Base-by-base conservation (phyloP, 2,329 filamentous ascomycete genomes). In the Dothidotthia symphoricarpi region DNA sequence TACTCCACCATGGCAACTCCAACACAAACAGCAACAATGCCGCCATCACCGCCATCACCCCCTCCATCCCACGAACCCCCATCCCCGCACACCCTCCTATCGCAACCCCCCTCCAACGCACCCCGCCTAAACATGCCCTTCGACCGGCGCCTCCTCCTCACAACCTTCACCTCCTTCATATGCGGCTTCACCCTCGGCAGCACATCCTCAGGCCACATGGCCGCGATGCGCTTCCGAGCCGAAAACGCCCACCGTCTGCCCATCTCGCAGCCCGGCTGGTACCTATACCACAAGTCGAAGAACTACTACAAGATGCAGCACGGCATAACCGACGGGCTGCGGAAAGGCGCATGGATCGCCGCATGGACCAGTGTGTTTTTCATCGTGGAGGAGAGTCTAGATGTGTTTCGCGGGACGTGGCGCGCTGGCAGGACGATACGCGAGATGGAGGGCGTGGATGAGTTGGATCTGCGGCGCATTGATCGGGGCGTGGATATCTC, bases 241-340 rank as follows among this genome's bases (percentile, higher is more conserved):
- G 93, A 98, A 69, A 95, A 98, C 63, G 89, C 93, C 1, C 93
- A 98, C 74, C 86, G 91, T 51, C 81, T 96, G 46, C 93, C 93
- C 14, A 82, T 80, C 3, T 83, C 83, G 1, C 83, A 87, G 16
- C 81, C 83, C 2, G 91, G 89, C 13, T 98, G 93, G 93, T 98
- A 91, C 64, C 79, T 97, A n/a, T 98, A 98, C 68, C 91, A 97
- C 74, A 96, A 96, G 70, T 88, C 82, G 63, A 97, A 97, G 69
- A 97, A 95, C 69, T 97, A 98, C 71, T 82, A 88, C 57, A 78
- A 85, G 34, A 83, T 87, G 56, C 77, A 85, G 15, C 86, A 85
- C 5, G 91, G 86, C 1, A 72, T 94, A 13, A 80, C 80, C 35
- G 88, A 95, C 58, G 93, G 88, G 0, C 55, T 88, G 33, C 82